Percentiles rank a stretch among this genome's conserved stretches.
Conservation (phyloP, 2,329 filamentous ascomycete genomes). For the Phyllosticta ampelicida region DNA sequence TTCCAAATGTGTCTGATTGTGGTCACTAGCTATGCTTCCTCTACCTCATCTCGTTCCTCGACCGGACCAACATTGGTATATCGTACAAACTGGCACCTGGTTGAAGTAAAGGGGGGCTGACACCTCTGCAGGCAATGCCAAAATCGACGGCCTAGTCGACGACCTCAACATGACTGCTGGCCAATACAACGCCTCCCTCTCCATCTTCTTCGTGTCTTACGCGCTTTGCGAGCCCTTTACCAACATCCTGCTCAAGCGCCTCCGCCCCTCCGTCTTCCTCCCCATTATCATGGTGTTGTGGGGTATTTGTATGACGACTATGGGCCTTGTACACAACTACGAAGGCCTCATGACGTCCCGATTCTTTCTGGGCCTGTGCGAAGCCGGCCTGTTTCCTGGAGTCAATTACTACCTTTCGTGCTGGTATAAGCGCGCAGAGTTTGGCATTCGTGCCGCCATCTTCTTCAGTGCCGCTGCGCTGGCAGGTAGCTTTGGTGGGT, state of each 20-base stretch:
- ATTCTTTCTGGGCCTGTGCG: constrained; percentile 59
- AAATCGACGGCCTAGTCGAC: constrained; percentile 44
- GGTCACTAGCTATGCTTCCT: constrained; percentile 49
- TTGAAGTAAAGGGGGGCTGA: background rate
- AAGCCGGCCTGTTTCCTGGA: constrained; percentile 54
- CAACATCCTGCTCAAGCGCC: constrained; percentile 67
- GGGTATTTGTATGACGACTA: constrained; percentile 59
- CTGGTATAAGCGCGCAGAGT: constrained; percentile 73
- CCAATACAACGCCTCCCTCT: constrained; percentile 64
- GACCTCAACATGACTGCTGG: constrained; percentile 52
- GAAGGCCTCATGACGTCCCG: constrained; percentile 24
- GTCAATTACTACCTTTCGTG: constrained; percentile 73
- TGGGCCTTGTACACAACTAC: constrained; percentile 41
- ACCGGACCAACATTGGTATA: constrained; percentile 54
- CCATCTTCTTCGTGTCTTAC: constrained; percentile 83
- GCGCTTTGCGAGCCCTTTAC: constrained; percentile 66
- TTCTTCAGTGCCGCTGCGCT: constrained; percentile 78
- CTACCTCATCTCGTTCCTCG: constrained; percentile 63
- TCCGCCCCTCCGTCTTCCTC: constrained; percentile 68
- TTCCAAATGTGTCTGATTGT: too few species aligned
- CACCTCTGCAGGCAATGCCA: constrained; percentile 49
- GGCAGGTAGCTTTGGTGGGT: constrained; percentile 66
- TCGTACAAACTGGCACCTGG: background rate
- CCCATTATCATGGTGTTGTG: constrained; percentile 68
- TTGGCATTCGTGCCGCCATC: constrained; percentile 67